A percentile compares a stretch with the other conserved stretches of the same genome.
phyloP scores from a whole-genome alignment of 371 early-diverging fungal species.

The Lichtheimia ornata region DNA sequence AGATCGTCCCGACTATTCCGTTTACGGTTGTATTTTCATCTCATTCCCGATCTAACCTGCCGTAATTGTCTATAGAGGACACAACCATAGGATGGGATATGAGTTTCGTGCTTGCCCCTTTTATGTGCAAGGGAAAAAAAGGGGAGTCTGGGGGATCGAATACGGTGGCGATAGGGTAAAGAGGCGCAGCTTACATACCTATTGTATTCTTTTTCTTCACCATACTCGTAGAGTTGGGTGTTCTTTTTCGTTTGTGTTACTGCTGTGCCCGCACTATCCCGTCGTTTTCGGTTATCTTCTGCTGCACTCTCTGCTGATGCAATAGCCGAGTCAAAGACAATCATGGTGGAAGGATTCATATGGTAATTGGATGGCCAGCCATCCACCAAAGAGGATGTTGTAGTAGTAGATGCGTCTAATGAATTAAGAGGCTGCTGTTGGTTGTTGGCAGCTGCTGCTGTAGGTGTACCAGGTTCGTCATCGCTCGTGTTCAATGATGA shows the following conservation, averaged over 20 bases:
- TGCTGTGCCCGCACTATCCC: background rate
- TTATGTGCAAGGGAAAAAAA: too few relatives aligned
- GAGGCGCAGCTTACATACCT: conserved; percentile 8
- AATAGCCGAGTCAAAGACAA: conserved; percentile 17
- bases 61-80: conserved; percentile 19
- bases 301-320: conserved; percentile 10
- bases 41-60: conserved; percentile 21
- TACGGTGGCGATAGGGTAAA: too few relatives aligned
- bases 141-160: too few relatives aligned
- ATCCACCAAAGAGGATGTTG: conserved; percentile 5
- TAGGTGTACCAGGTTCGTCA: conserved; percentile 18
- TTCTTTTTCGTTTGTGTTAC: background rate
- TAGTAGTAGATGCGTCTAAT: conserved; percentile 14
- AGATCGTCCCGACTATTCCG: background rate
- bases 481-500: conserved; percentile 11
- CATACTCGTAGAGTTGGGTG: conserved; percentile 20
- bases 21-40: background rate
- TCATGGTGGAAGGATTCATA: conserved; percentile 3
- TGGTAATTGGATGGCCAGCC: background rate
- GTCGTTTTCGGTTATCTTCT: conserved; percentile 7
- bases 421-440: background rate
- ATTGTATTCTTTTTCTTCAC: conserved; percentile 31
- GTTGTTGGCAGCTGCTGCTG: background rate
- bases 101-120: too few relatives aligned
- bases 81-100: background rate